phyloP scores from a whole-genome alignment of 441 rosid genomes.

The Hypseocharis bilobata region DNA sequence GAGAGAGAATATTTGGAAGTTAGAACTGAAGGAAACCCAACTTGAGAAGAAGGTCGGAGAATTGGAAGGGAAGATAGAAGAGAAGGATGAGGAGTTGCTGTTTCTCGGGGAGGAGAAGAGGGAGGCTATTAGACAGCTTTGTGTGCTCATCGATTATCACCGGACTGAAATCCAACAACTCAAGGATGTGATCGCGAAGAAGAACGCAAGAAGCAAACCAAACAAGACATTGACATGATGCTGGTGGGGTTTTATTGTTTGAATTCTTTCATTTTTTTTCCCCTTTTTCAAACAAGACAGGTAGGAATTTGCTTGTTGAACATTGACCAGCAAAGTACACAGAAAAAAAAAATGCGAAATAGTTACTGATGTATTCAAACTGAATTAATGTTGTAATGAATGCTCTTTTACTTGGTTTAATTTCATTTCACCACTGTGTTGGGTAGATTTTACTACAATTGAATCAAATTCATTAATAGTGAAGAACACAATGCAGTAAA shows the following conservation, averaged over 20 bases:
- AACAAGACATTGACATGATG: neutral
- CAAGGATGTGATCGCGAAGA: conserved; percentile 38
- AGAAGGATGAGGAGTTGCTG: conserved; percentile 38
- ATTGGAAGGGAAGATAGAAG: conserved; percentile 32
- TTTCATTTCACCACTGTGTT: neutral
- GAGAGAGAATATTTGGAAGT: conserved; percentile 35
- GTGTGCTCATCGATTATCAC: conserved; percentile 68
- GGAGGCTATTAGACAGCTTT: conserved; percentile 85
- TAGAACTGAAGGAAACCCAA: conserved; percentile 36
- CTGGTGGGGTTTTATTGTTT: conserved; percentile 19
- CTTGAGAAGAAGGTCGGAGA: conserved; percentile 41
- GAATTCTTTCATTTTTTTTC: neutral
- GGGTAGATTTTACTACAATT: no score
- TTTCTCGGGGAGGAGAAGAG: conserved; percentile 75
- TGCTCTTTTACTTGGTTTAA: neutral
- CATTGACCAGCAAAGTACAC: neutral
- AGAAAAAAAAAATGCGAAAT: neutral
- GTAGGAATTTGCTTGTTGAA: neutral
- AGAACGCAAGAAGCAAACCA: conserved; percentile 32
- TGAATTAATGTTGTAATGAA: neutral
- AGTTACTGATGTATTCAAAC: neutral
- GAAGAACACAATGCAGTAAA: no score
- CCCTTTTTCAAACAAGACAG: neutral
- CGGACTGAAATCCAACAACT: conserved; percentile 45
- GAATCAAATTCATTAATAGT: no score